phyloP scores from a whole-genome alignment of 306 rosid genomes.

The Herpetospermum pedunculosum region DNA sequence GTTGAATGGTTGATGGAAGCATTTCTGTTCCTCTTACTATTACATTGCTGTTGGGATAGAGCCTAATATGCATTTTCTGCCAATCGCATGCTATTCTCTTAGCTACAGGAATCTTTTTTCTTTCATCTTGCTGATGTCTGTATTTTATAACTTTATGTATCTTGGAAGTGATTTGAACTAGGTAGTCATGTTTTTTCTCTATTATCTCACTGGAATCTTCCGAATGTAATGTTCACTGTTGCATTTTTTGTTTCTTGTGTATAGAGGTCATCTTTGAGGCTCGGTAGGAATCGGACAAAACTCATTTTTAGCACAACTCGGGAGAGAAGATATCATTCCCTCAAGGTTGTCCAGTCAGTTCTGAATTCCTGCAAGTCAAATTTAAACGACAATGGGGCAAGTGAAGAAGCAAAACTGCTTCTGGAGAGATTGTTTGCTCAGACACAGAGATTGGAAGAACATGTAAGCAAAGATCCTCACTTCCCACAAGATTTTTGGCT shows the following conservation, averaged over 20 bases:
- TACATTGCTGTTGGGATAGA: neutral
- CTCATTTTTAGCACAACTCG: slow-evolving; percentile 13
- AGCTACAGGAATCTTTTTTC: neutral
- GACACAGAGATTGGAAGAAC: slow-evolving; percentile 65
- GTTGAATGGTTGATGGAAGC: neutral
- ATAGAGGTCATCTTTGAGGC: slow-evolving; percentile 39
- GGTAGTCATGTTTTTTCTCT: neutral
- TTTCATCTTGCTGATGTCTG: neutral
- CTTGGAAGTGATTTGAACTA: neutral
- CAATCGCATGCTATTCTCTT: neutral
- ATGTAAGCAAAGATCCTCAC: slow-evolving; percentile 26
- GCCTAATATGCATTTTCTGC: neutral
- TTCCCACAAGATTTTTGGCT: slow-evolving; percentile 27
- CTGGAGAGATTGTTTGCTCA: slow-evolving; percentile 73
- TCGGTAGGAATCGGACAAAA: slow-evolving; percentile 21
- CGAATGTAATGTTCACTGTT: slow-evolving; percentile 2
- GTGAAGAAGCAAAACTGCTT: slow-evolving; percentile 67
- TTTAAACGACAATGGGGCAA: slow-evolving; percentile 38
- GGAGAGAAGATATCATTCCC: slow-evolving; percentile 17
- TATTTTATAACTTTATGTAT: neutral
- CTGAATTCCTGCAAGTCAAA: slow-evolving; percentile 29
- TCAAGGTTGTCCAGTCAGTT: slow-evolving; percentile 32
- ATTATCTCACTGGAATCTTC: neutral
- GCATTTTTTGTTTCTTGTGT: slow-evolving; percentile 27
- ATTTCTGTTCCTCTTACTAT: neutral